Base-by-base conservation (phyloP, 441 rosid species). In the Adansonia rubrostipa region DNA sequence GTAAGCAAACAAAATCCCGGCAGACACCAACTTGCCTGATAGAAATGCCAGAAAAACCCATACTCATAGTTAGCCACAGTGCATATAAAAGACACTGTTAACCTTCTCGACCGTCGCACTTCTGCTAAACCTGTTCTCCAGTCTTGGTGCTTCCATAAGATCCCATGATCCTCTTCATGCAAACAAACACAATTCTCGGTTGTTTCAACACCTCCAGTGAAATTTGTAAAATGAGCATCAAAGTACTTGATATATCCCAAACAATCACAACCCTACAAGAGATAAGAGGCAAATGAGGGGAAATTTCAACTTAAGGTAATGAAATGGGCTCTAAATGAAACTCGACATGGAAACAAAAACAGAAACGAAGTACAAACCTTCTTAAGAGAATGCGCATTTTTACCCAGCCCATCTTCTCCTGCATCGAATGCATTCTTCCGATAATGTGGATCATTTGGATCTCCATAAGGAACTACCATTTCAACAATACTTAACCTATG, bases 61-160 rank as follows among this genome's bases (percentile, higher is more conserved):
- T 87, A 84, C 54, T 87, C 90, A 8, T 86, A 87, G 76, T 87
- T 87, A n/a, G 90, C 90, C 61, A 87, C 87, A 11, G 90, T 87
- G 79, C 90, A 87, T 51, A 87, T 58, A 66, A 81, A 86, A 9
- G 90, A 86, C 72, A 86, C 86, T 0, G 84, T 69, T 17, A 87
- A 81, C 78, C 88, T 83, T 77, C 90, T 82, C 7, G 90, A 85
- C 57, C 90, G 54, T 54, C 90, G 82, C 68, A 82, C 87, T 84
- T 87, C 88, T 42, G 87, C 86, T 63, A 87, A 85, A 48, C 88
- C 90, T 4, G 90, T 84, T 76, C 90, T 87, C 90, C 90, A 85
- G 47, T 87, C 88, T 83, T 87, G 90, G 78, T 87, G 90, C 82
- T 87, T 87, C 90, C 90, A 87, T 66, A 87, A 82, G 72, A 87